Conservation (phyloP, 495 filamentous ascomycete species). For the Podospora conica region DNA sequence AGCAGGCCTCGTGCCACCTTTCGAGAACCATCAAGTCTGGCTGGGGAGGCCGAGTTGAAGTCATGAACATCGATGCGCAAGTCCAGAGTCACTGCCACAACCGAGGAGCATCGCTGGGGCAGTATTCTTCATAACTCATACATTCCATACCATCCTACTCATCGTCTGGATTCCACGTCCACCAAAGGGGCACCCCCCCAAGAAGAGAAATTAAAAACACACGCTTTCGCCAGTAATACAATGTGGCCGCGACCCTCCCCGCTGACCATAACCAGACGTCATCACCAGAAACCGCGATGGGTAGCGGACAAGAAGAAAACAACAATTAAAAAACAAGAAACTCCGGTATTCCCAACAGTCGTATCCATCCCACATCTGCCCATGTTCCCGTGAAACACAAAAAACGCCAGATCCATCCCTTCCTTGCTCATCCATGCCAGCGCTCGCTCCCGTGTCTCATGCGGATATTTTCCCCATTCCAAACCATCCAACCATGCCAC, state of each 20-base stretch:
- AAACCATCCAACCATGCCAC: background rate
- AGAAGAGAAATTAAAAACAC: conserved; percentile 3
- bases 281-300: background rate
- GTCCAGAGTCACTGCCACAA: background rate
- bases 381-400: background rate
- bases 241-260: background rate
- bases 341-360: background rate
- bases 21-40: too few relatives aligned
- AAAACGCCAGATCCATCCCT: background rate
- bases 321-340: background rate
- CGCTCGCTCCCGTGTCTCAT: background rate
- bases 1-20: too few relatives aligned
- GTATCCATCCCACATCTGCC: background rate
- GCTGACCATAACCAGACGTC: conserved; percentile 7
- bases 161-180: background rate
- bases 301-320: background rate
- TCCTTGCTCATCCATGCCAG: conserved; percentile 5
- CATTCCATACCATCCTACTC: background rate
- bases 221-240: conserved; percentile 2
- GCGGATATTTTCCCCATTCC: background rate
- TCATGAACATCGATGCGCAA: background rate
- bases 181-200: background rate
- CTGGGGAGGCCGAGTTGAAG: background rate
- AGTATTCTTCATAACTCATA: background rate
- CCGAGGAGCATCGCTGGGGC: background rate